Evolutionary conservation across 495 filamentous ascomycete genomes (phyloP), one percentile per base, ranked within the genome.

Genomic region (Xylaria cubensis): DNA sequence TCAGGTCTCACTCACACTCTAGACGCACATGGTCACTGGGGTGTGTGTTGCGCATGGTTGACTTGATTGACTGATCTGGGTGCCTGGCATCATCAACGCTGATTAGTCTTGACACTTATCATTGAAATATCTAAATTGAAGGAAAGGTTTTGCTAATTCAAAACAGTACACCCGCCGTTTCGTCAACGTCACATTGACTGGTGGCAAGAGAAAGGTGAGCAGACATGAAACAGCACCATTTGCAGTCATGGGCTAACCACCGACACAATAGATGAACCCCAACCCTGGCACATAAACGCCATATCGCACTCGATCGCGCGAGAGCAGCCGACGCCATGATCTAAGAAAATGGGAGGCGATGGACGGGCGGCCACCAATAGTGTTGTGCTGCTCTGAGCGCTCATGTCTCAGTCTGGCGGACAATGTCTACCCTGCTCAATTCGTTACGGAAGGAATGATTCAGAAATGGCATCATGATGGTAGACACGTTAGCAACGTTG

Each of bases 111-210:
- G 7, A 8, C 10, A 51, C 3, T 21, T 8, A 51, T 24, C 6
- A 51, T n/a, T 3, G 19, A 10, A 24, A 51, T 51, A 24, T 51
- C 48, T 12, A 24, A 21, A 6, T 24, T 50, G 46, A 39, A 5
- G 5, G 63, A 53, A n/a, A 8, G 29, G 0, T 1, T 15, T 26
- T 13, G 17, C 65, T 58, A 32, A 58, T 13, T 2, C 9, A 12
- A 21, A 59, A 46, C 32, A 64, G 75, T 99, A 99, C 89, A 98
- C 94, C 77, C 92, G 96, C 83, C 94, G 96, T 77, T 99, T 99
- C 90, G 97, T 99, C 76, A 99, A 98, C 88, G 95, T 99, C 82
- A 97, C 94, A 78, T 88, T 98, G 90, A 97, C 96, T 71, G 96
- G 96, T 84, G 96, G 96, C 85, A 99, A 99, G 95, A 89, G 96